These are phyloP conservation scores for Mycena vulgaris DNA, from an alignment of 768 basidiomycete species.

Conservation along the genomic window DNA sequence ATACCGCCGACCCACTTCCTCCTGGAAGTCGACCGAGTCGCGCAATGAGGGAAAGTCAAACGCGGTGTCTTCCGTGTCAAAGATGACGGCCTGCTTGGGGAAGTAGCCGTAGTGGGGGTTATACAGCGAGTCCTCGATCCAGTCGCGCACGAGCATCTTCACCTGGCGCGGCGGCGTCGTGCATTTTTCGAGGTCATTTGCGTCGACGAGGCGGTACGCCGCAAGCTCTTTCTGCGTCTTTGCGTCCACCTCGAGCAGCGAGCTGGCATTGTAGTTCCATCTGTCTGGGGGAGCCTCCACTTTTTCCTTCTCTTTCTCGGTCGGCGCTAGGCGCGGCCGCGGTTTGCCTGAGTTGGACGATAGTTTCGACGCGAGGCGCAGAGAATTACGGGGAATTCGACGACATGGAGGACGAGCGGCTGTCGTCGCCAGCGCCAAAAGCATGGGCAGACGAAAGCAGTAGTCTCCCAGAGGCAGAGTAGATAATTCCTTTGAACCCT, in stretches of 20 bases:
- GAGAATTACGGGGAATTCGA: slow-evolving; percentile 18
- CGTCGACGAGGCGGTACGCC: slow-evolving; percentile 73
- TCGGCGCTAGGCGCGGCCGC: slow-evolving; percentile 10
- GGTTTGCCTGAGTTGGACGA: slow-evolving; percentile 24
- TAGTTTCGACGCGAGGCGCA: slow-evolving; percentile 30
- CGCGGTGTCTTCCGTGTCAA: slow-evolving; percentile 70
- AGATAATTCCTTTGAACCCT: too few relatives aligned
- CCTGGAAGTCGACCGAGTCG: slow-evolving; percentile 84
- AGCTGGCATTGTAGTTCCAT: slow-evolving; percentile 83
- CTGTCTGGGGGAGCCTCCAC: slow-evolving; percentile 63
- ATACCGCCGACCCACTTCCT: slow-evolving; percentile 84
- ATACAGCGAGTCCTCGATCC: slow-evolving; percentile 96
- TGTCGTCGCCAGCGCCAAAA: slow-evolving; percentile 34
- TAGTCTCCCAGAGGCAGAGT: too few relatives aligned
- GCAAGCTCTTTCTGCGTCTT: slow-evolving; percentile 59
- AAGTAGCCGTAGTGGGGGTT: slow-evolving; percentile 99
- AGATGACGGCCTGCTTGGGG: slow-evolving; percentile 92
- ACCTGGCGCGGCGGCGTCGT: slow-evolving; percentile 81
- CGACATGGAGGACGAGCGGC: slow-evolving; percentile 26
- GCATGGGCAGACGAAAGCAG: slow-evolving; percentile 23
- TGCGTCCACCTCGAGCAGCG: slow-evolving; percentile 64
- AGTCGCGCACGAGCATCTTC: slow-evolving; percentile 96
- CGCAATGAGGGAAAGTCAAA: slow-evolving; percentile 81
- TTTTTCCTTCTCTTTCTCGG: slow-evolving; percentile 48
- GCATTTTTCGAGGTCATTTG: slow-evolving; percentile 74